Base-by-base conservation (phyloP, 2,329 filamentous ascomycete species). In the Colletotrichum tamarilloi region DNA sequence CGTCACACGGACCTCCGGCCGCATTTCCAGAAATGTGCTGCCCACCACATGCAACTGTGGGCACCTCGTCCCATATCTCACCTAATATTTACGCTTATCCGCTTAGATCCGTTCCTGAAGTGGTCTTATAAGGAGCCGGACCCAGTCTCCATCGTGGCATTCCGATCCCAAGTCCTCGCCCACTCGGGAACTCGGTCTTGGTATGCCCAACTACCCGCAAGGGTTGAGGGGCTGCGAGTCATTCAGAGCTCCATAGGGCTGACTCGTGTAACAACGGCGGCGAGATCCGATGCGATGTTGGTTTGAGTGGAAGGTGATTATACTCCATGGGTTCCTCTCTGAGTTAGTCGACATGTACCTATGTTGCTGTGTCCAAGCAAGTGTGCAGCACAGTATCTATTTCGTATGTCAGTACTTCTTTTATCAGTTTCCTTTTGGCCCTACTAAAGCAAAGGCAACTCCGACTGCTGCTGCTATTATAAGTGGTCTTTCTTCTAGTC, bases 191-290 rank as follows among this genome's bases (percentile, higher is more conserved):
- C 58, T 62, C 58, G 32, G 24, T 26, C 35, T 19, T 24, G 52
- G 53, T 42, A 53, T 30, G 38, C 1, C 38, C 38, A 42, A 42
- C 38, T 42, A 52, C 22, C 9, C 53, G 66, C 68, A 67, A 56
- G 62, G 68, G 56, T 67, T 30, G 14, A 14, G 9, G 19, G 22
- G 19, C 22, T 60, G 68, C 68, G 68, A 71, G 68, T 71, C 62
- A 71, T 66, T 66, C 4, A 4, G 24, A 46, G 46, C 46, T 71
- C 68, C 68, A 67, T 30, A 67, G 35, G 68, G 56, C 62, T 71
- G 68, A 71, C 62, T 71, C 68, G 52, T 30, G 62, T 28, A n/a
- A 52, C 42, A 3, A 42, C 38, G 5, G 38, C 38, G 38, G 38
- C 38, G 38, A 42, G 38, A 42, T 42, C 38, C 38, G 38, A 42